Evolutionary conservation across 148 eudicot species (phyloP).

Genomic region (Oxyria digyna): DNA sequence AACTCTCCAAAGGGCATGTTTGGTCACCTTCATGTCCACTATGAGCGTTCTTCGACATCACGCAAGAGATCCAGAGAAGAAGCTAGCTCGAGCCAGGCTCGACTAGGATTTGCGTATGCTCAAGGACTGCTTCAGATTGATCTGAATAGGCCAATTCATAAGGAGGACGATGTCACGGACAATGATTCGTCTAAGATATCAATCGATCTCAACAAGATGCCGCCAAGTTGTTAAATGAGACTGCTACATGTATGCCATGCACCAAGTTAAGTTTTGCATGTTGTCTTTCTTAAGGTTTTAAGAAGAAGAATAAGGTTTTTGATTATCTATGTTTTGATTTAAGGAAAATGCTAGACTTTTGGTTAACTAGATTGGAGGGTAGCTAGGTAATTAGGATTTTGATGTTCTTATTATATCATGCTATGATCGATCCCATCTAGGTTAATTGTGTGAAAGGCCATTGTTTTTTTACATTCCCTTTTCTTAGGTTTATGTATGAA

Average conservation of each 20-base stretch:
- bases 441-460: neutral
- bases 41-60: neutral
- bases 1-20: slow-evolving; percentile 3
- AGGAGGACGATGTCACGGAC: neutral
- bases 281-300: neutral
- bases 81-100: neutral
- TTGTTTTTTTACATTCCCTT: neutral
- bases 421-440: neutral
- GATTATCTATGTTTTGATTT: neutral
- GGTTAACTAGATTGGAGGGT: neutral
- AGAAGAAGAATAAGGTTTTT: neutral
- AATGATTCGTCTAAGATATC: neutral
- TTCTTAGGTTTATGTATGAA: neutral
- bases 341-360: neutral
- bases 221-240: neutral
- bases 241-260: neutral
- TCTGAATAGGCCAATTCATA: neutral
- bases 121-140: neutral
- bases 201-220: neutral
- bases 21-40: slow-evolving; percentile 8
- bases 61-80: neutral
- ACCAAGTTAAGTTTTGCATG: neutral
- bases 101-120: neutral
- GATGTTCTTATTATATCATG: neutral
- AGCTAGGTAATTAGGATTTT: neutral